phyloP scores from a whole-genome alignment of 169 alveolate species.

The Eimeria praecox region DNA sequence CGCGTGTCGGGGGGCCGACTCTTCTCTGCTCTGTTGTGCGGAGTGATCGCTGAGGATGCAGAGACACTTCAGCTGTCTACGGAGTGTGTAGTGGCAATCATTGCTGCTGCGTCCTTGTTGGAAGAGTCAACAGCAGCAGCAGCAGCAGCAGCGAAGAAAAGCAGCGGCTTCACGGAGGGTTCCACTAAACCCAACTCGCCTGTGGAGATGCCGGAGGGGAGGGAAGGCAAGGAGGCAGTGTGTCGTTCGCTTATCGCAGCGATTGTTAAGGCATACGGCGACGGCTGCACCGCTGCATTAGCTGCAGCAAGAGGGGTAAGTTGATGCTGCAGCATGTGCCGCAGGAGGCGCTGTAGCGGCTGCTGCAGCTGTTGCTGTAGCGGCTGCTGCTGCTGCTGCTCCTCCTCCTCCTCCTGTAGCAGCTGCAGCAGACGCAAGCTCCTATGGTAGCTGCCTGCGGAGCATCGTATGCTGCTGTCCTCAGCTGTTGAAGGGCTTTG shows the following conservation, averaged over 20 bases:
- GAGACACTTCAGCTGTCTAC: slow-evolving; percentile 56
- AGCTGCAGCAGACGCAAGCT: neutral
- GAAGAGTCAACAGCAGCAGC: slow-evolving; percentile 61
- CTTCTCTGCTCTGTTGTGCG: slow-evolving; percentile 39
- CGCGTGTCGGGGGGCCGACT: slow-evolving; percentile 1
- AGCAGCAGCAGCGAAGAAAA: slow-evolving; percentile 11
- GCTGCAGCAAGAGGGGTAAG: slow-evolving; percentile 68
- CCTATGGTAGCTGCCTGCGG: neutral
- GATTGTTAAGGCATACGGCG: slow-evolving; percentile 39
- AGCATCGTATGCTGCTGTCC: neutral
- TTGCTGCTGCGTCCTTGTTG: slow-evolving; percentile 47
- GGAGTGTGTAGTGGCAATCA: slow-evolving; percentile 43
- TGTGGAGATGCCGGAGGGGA: neutral
- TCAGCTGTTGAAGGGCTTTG: neutral
- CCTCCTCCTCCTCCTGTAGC: neutral
- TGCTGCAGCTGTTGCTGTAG: too few species aligned
- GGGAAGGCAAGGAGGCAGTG: neutral
- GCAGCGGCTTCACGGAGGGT: slow-evolving; percentile 12
- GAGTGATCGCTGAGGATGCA: slow-evolving; percentile 5
- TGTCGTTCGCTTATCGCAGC: slow-evolving; percentile 3
- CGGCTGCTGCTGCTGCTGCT: neutral
- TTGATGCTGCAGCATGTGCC: too few species aligned
- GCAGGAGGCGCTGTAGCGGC: too few species aligned
- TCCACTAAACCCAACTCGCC: neutral
- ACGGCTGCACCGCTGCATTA: slow-evolving; percentile 54